A percentile compares a stretch with the other conserved stretches of the same genome.
Evolutionary conservation across 179 eudicot genomes (phyloP).

Genomic region (Silene vulgaris): DNA sequence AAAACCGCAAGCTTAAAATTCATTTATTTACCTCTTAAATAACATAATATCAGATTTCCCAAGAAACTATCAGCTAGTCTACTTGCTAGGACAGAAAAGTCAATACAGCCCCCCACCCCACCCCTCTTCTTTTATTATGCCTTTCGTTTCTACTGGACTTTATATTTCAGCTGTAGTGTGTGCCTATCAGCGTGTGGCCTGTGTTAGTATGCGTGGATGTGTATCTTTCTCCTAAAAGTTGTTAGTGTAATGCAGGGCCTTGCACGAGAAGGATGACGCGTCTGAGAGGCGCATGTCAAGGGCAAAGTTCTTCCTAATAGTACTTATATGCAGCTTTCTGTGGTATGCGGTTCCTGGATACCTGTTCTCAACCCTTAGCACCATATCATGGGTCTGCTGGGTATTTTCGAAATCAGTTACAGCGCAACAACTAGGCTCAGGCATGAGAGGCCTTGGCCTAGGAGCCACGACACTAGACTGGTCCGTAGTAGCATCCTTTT

Average conservation of each 20-base stretch:
- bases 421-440: conserved; percentile 85
- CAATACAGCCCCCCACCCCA: no score
- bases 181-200: background rate
- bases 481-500: conserved; percentile 65
- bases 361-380: conserved; percentile 62
- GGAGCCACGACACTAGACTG: conserved; percentile 76
- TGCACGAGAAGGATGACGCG: conserved; percentile 64
- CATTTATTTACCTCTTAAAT: no score
- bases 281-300: conserved; percentile 45
- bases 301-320: conserved; percentile 75
- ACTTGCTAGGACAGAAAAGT: background rate
- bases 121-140: background rate
- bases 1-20: no score
- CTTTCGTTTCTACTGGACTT: background rate
- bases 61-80: background rate
- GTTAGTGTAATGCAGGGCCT: conserved; percentile 43
- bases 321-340: conserved; percentile 55
- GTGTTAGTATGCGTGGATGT: background rate
- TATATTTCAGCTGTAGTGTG: background rate
- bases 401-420: conserved; percentile 67
- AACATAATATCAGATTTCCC: background rate
- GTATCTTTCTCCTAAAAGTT: background rate
- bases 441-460: conserved; percentile 73
- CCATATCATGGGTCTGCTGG: conserved; percentile 85
- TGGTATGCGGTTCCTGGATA: conserved; percentile 78